Base-by-base conservation (phyloP, 2,329 filamentous ascomycete genomes). In the Aspergillus versicolor region DNA sequence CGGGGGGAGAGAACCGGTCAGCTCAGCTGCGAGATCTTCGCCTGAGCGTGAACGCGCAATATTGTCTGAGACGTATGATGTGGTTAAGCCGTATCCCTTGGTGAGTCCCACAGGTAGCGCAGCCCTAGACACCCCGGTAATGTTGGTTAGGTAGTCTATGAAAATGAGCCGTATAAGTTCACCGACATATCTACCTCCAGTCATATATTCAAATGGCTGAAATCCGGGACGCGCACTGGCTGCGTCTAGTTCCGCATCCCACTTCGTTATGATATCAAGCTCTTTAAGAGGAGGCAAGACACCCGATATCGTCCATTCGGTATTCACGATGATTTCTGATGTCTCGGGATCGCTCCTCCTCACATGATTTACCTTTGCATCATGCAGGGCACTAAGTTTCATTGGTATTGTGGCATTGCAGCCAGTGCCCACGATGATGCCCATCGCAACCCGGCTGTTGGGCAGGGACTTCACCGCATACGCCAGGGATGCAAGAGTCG, bases 201-300 rank as follows among this genome's bases (percentile, higher is more conserved):
- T 92, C 88, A 93, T 91, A 73, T 92, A 93, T 69, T 94, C 90
- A 19, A 93, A 83, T 0, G 90, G 89, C 63, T 93, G 90, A 65
- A 93, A 92, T 0, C 90, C 89, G 0, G 90, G 88, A 6, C 78
- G 79, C 64, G 90, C 87, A 64, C 87, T 88, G 45, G 85, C 82
- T 4, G 74, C 73, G 64, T 92, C 89, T 5, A 94, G 79, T 57
- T 81, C 75, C 9, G 78, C 74, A 66, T 94, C 90, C 90, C 90
- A 93, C 37, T 75, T 76, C 9, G 84, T 92, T 51, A 90, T 83
- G 47, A 92, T 80, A 12, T 70, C 64, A 21, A 77, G 66, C 22
- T 86, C 80, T 22, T 81, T 78, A 53, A 93, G 76, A 0, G 90
- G 88, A 6, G 81, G 78, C n/a, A 85, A 86, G 2, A 89, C 85